A percentile compares a stretch with the other conserved stretches of the same genome.
These are phyloP conservation scores for Penicillium sp. DNA, from an alignment of 2,329 filamentous ascomycete genomes.

Conservation along the genomic window DNA sequence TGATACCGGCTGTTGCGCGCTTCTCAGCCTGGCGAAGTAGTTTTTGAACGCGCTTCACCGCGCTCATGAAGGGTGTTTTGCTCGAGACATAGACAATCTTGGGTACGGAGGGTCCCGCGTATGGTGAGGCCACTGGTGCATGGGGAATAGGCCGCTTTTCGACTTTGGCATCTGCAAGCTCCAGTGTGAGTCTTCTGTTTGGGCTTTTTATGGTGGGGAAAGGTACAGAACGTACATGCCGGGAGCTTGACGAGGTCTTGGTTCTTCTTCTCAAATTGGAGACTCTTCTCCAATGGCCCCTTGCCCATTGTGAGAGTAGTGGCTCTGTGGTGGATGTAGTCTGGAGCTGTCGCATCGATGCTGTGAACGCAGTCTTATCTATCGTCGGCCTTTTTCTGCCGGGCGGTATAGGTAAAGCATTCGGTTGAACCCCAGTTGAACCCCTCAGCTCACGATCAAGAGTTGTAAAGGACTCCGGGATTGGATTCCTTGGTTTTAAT, in stretches of 20 bases:
- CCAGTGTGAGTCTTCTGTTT: conserved; percentile 7
- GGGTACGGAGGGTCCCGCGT: conserved; percentile 44
- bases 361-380: neutral
- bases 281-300: conserved; percentile 21
- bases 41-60: conserved; percentile 55
- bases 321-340: neutral
- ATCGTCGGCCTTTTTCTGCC: neutral
- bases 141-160: conserved; percentile 56
- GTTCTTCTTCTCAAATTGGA: conserved; percentile 40
- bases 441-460: neutral
- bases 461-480: neutral
- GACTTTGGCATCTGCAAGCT: conserved; percentile 43
- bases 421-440: neutral
- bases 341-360: neutral
- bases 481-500: neutral
- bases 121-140: conserved; percentile 51
- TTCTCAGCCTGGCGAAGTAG: conserved; percentile 51
- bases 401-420: neutral
- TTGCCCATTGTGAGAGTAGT: conserved; percentile 18
- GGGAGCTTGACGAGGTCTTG: conserved; percentile 34
- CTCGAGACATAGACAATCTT: conserved; percentile 56
- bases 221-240: conserved; percentile 26
- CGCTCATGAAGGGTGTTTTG: conserved; percentile 53
- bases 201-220: neutral
- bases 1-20: conserved; percentile 45